Evolutionary conservation across 306 rosid species (phyloP).

Genomic region (Calophaca sinica): DNA sequence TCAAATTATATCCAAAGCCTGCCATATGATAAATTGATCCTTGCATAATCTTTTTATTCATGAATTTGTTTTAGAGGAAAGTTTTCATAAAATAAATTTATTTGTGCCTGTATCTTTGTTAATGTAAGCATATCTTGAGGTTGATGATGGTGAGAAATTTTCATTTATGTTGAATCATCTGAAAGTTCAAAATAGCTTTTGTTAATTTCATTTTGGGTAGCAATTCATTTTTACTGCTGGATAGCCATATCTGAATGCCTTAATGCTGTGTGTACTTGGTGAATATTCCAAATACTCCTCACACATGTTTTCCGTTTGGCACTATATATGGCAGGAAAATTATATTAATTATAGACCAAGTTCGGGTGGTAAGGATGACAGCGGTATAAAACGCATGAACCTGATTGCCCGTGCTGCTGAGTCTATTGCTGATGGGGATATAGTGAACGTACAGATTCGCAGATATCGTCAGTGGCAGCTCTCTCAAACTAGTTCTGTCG

Average conservation of each 20-base stretch:
- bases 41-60: conserved; percentile 28
- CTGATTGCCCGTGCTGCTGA: conserved; percentile 90
- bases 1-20: too few relatives aligned
- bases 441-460: conserved; percentile 91
- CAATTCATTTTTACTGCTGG: conserved; percentile 26
- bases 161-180: conserved; percentile 20
- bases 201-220: conserved; percentile 11
- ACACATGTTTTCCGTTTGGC: conserved; percentile 29
- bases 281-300: conserved; percentile 22
- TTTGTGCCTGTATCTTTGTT: conserved; percentile 1
- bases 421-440: conserved; percentile 92
- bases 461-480: conserved; percentile 98
- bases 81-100: conserved; percentile 10
- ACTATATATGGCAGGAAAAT: conserved; percentile 77
- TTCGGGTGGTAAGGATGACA: conserved; percentile 71
- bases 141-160: background rate
- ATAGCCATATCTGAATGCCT: conserved; percentile 7
- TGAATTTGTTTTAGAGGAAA: conserved; percentile 25
- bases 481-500: conserved; percentile 79
- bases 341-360: conserved; percentile 89
- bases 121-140: conserved; percentile 1
- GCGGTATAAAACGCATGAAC: conserved; percentile 81
- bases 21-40: background rate
- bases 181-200: conserved; percentile 29
- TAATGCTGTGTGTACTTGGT: conserved; percentile 1